A percentile compares a stretch with the other conserved stretches of the same genome.
Conservation (phyloP, 768 basidiomycete genomes). For the Coprinellus micaceus region DNA sequence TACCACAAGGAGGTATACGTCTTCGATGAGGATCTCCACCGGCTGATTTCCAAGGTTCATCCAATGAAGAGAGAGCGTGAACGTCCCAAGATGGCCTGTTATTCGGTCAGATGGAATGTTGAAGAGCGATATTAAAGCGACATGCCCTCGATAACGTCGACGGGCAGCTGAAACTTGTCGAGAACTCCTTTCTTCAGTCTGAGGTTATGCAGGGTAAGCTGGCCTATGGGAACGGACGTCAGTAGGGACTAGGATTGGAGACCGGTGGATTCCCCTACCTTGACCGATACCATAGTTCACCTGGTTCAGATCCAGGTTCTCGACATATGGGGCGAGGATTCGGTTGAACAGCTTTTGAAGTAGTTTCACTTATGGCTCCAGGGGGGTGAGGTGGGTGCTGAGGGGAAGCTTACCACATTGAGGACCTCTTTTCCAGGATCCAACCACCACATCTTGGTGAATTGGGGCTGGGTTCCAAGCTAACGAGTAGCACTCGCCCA, state of each 20-base stretch:
- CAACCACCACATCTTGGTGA: constrained; percentile 70
- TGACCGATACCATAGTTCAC: constrained; percentile 91
- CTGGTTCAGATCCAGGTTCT: constrained; percentile 92
- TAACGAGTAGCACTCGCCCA: background rate
- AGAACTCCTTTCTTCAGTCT: constrained; percentile 89
- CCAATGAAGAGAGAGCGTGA: constrained; percentile 86
- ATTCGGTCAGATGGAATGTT: background rate
- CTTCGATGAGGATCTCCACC: constrained; percentile 86
- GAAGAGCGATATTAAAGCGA: background rate
- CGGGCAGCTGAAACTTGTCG: constrained; percentile 92
- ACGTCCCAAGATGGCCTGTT: constrained; percentile 78
- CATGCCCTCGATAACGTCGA: constrained; percentile 92
- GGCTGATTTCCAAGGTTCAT: constrained; percentile 86
- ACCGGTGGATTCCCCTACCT: constrained; percentile 41
- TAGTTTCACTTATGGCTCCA: background rate
- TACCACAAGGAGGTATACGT: constrained; percentile 90
- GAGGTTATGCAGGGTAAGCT: constrained; percentile 74
- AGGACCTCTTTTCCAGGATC: constrained; percentile 84
- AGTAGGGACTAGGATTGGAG: background rate
- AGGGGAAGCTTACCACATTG: constrained; percentile 62
- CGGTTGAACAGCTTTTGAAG: constrained; percentile 73
- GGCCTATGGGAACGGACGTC: constrained; percentile 41
- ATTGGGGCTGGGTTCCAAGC: background rate
- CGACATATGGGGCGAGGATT: constrained; percentile 91
- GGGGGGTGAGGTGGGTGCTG: too few relatives aligned